phyloP scores from a whole-genome alignment of 1,139 yeast species.

The Lizanozyma gosingica region DNA sequence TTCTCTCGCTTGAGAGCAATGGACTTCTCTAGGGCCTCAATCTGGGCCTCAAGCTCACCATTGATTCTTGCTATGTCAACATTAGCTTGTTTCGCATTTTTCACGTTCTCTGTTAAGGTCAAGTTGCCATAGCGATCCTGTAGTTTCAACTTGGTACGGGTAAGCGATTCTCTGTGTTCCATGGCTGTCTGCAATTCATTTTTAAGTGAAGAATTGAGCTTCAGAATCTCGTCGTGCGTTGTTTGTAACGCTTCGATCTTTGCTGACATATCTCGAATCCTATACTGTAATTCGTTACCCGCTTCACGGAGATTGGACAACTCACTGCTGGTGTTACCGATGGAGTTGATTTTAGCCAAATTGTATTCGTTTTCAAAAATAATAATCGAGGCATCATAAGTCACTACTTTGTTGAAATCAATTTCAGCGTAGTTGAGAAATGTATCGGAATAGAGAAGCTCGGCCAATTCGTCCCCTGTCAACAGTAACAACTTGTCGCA shows the following conservation, averaged over 20 bases:
- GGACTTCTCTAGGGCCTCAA: constrained; percentile 13
- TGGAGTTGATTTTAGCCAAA: constrained; percentile 30
- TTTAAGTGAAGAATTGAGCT: constrained; percentile 25
- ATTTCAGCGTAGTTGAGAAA: constrained; percentile 15
- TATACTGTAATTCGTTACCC: constrained; percentile 20
- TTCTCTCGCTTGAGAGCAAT: constrained; percentile 11
- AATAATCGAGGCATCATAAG: constrained; percentile 21
- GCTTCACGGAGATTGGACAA: constrained; percentile 29
- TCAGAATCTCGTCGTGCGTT: constrained; percentile 31
- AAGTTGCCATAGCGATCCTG: constrained; percentile 26
- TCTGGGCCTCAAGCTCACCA: constrained; percentile 26
- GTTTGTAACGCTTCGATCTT: constrained; percentile 12
- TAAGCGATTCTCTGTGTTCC: constrained; percentile 14
- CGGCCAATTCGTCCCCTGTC: constrained; percentile 23
- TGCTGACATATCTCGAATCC: not conserved
- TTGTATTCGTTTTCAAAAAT: constrained; percentile 38
- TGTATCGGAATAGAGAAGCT: constrained; percentile 1
- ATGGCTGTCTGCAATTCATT: constrained; percentile 18
- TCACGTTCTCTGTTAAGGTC: constrained; percentile 38
- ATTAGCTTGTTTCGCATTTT: constrained; percentile 38
- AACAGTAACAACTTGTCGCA: constrained; percentile 13
- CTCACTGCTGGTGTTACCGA: constrained; percentile 31
- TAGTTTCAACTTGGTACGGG: constrained; percentile 8
- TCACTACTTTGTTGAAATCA: constrained; percentile 12
- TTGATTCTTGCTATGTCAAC: constrained; percentile 32